Base-by-base conservation (phyloP, 768 basidiomycete genomes). In the Collybia mongolica region DNA sequence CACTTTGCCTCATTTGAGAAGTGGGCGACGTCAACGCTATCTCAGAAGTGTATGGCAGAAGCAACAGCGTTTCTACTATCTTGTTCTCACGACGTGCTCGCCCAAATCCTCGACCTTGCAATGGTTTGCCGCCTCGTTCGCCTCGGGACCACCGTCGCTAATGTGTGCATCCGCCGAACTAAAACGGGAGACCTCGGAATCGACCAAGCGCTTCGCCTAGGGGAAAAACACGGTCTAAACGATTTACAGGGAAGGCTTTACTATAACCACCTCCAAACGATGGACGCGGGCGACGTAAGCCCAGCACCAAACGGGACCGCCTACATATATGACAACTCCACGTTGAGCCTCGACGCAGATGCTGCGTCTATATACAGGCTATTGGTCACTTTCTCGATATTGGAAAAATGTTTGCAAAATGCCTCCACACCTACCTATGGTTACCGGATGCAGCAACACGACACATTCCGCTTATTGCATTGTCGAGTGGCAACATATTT, bases 321-420 rank as follows among this genome's bases (percentile, higher is more conserved):
- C 35, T 43, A 36, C 7, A 23, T 18, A 22, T 24, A 36, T 38
- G 40, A 40, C 22, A 35, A 19, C 8, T 22, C 19, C 11, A 35
- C 22, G 11, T 32, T 50, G 11, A 44, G 12, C 20, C 15, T n/a
- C 23, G 9, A 8, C 22, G 4, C 20, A 50, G 12, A 50, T 26
- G 20, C 49, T 39, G 12, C 28, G 26, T 26, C 29, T 50, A 4
- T 29, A 26, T 26, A 20, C 49, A n/a, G 41, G 41, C 8, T 44
- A 43, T 24, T 50, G 41, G 41, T 44, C 49, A 2, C 35, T 50
- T 18, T 50, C 43, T 6, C 32, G 37, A 26, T 50, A 50, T 29
- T 48, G 46, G 46, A 24, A 48, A 11, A 7, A 29, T 23, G 24
- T 38, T 17, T 39, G 20, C 11, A 39, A 20, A 2, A 18, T 36